These are phyloP conservation scores for Penicillium mononematosum DNA, from an alignment of 495 filamentous ascomycete genomes.

Conservation along the genomic window DNA sequence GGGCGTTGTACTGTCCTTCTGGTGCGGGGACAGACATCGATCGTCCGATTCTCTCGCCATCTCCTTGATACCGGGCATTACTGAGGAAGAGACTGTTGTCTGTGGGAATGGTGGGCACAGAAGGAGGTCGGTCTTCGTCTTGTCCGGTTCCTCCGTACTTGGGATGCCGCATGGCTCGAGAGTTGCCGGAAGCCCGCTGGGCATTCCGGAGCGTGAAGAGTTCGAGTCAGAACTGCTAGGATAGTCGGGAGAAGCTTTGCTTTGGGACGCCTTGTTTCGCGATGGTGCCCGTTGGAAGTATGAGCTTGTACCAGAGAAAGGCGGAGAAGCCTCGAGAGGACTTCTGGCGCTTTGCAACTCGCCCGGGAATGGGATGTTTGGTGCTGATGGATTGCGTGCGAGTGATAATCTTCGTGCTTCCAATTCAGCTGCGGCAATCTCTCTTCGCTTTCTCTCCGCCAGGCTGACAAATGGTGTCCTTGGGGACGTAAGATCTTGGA, in stretches of 20 bases:
- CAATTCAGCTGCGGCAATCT: conserved; percentile 78
- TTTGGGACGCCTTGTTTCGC: conserved; percentile 30
- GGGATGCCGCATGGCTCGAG: conserved; percentile 78
- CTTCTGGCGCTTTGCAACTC: conserved; percentile 45
- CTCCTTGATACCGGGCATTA: conserved; percentile 64
- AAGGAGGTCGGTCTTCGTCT: conserved; percentile 55
- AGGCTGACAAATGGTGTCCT: conserved; percentile 31
- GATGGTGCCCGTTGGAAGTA: conserved; percentile 47
- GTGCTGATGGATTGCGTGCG: conserved; percentile 72
- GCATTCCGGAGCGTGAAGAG: conserved; percentile 42
- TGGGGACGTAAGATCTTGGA: conserved; percentile 24
- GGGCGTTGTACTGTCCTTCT: conserved; percentile 47
- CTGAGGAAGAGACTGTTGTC: conserved; percentile 53
- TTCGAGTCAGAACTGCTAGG: conserved; percentile 45
- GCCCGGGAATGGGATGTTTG: conserved; percentile 77
- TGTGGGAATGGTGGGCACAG: conserved; percentile 63
- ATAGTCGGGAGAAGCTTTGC: conserved; percentile 49
- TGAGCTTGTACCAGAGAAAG: conserved; percentile 34
- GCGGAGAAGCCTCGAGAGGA: conserved; percentile 33
- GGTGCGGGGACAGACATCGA: conserved; percentile 75
- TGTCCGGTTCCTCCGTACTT: conserved; percentile 59
- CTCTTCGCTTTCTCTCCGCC: conserved; percentile 57
- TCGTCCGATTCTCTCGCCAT: conserved; percentile 54
- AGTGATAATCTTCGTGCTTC: conserved; percentile 84
- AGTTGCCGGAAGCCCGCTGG: conserved; percentile 74